Evolutionary conservation across 228 moss, liverwort and hornwort genomes (phyloP), one percentile per base, ranked within the genome.

Genomic region (Sphagnum fallax): DNA sequence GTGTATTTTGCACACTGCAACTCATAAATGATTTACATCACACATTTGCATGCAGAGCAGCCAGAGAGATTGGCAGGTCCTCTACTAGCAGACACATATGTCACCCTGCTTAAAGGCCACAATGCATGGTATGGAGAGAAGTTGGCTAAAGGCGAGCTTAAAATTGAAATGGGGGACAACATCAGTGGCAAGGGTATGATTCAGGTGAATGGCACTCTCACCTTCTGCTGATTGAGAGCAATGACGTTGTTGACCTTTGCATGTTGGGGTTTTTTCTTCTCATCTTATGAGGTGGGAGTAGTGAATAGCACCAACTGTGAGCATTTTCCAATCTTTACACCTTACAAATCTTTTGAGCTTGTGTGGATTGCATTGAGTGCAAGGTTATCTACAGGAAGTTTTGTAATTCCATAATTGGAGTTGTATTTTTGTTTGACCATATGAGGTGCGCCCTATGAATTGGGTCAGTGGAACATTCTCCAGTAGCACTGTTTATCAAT

Each of bases 121-220:
- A 98, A 98, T 89, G 98, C 98, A 8, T 94, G 98, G 98, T 98
- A 94, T 75, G 98, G 98, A 18, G 84, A 90, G 63, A 85, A 87
- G 80, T 78, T 98, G 62, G 98, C 98, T 48, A 89, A 78, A 78
- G 94, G 94, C 63, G 98, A 94, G 70, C 87, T 98, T 66, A 80
- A 75, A 6, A 90, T 90, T 70, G 84, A 89, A 69, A 90, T 92
- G 92, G 98, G 98, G 74, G 98, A 93, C 68, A 98, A 80, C 50
- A 89, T 98, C 16, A 89, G 80, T 55, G 98, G 98, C 52, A 98
- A 86, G 80, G 98, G 98, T 77, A 94, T 92, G 84, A 98, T 98
- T 76, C 98, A 98, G 98, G 98, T 98, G 32, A 32, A 32, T 32
- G 32, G 32, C 32, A 32, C 1, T 32, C 32, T 32, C 32, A 32